Conservation (phyloP, 2,329 filamentous ascomycete species). For the Beauveria medogensis region DNA sequence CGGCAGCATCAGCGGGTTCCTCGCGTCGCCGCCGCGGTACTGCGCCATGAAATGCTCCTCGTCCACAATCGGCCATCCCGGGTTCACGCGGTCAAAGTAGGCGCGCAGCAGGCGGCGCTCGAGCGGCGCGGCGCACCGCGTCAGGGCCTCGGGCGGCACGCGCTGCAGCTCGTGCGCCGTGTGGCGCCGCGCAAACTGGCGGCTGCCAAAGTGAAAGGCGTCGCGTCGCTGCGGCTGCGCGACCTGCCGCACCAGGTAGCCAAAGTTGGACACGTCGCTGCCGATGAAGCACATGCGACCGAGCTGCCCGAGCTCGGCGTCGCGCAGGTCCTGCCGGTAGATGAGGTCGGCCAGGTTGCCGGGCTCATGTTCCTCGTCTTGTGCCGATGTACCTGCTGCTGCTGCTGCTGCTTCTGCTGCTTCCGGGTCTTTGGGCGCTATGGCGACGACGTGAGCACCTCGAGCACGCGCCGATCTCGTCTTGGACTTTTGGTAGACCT, state of each 20-base stretch:
- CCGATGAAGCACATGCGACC: constrained; percentile 46
- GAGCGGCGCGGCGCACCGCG: constrained; percentile 31
- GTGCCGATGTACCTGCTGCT: not conserved
- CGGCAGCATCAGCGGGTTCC: constrained; percentile 36
- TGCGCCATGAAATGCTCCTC: constrained; percentile 42
- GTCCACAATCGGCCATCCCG: constrained; percentile 43
- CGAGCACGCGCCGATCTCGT: constrained; percentile 12
- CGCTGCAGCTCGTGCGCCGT: constrained; percentile 25
- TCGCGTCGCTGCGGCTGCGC: constrained; percentile 19
- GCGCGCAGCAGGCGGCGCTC: constrained; percentile 42
- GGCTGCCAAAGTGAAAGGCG: constrained; percentile 27
- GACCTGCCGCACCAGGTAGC: constrained; percentile 45
- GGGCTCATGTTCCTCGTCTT: constrained; percentile 32
- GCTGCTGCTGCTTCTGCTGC: too few relatives aligned
- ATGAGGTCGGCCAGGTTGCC: constrained; percentile 43
- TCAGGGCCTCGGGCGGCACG: constrained; percentile 37
- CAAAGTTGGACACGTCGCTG: constrained; percentile 47
- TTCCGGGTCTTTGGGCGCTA: not conserved
- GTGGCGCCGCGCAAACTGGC: constrained; percentile 28
- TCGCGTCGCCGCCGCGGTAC: constrained; percentile 37
- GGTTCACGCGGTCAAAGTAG: constrained; percentile 43
- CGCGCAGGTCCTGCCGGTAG: constrained; percentile 36
- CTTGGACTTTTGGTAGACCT: constrained; percentile 43
- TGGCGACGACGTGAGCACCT: not conserved
- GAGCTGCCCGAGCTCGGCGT: constrained; percentile 36